Evolutionary conservation across 257 asterid genomes (phyloP).

Genomic region (Asclepias syriaca): DNA sequence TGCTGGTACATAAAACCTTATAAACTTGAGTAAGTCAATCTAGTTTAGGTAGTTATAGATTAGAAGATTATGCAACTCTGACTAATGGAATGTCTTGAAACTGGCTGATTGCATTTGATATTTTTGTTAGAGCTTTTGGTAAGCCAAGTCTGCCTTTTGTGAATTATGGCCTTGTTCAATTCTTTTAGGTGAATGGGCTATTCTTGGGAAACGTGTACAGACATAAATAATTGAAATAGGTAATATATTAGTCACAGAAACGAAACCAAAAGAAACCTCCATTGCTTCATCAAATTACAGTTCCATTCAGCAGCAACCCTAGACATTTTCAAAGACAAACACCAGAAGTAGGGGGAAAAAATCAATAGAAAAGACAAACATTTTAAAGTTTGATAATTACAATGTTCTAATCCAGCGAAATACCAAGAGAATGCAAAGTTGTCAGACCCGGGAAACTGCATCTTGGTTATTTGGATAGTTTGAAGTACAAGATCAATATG

Average conservation of each 20-base stretch:
- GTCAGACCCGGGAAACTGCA: background rate
- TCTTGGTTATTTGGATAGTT: conserved; percentile 36
- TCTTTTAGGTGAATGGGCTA: background rate
- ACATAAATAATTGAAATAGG: background rate
- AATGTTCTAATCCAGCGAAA: conserved; percentile 5
- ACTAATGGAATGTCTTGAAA: background rate
- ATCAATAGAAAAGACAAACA: background rate
- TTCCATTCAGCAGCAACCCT: background rate
- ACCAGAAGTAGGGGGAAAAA: background rate
- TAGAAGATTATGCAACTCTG: too few species aligned
- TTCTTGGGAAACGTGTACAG: too few species aligned
- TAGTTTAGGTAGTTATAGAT: too few species aligned
- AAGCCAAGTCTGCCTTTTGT: background rate
- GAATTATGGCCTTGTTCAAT: background rate
- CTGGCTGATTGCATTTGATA: background rate
- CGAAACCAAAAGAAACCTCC: background rate
- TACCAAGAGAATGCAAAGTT: background rate
- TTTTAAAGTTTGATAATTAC: background rate
- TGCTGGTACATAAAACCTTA: background rate
- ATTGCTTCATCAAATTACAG: background rate
- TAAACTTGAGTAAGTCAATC: too few species aligned
- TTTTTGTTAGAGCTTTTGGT: background rate
- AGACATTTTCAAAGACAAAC: too few species aligned
- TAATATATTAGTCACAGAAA: too few species aligned
- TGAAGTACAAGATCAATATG: conserved; percentile 51